Conservation (phyloP, 2,329 filamentous ascomycete genomes). For the Rhinocladiella mackenziei region DNA sequence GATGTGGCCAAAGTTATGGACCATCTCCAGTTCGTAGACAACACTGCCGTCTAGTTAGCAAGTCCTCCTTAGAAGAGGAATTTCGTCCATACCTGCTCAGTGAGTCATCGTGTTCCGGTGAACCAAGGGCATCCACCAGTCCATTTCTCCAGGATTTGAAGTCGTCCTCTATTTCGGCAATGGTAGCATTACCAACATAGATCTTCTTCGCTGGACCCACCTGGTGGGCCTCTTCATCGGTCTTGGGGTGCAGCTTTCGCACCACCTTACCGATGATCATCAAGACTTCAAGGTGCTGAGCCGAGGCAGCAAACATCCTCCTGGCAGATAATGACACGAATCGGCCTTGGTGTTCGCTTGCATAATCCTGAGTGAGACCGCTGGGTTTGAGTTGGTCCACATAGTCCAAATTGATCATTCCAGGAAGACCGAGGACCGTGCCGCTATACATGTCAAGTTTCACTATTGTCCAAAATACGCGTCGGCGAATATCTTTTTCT, state of each 20-base stretch:
- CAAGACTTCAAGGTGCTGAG: conserved; percentile 21
- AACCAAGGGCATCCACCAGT: conserved; percentile 9
- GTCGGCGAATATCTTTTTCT: conserved; percentile 11
- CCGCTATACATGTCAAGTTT: conserved; percentile 25
- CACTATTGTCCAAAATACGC: conserved; percentile 22
- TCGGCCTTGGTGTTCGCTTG: conserved; percentile 5
- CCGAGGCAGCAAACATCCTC: conserved; percentile 18
- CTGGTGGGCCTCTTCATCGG: conserved; percentile 11
- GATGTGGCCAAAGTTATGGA: conserved; percentile 27
- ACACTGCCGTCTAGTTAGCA: conserved; percentile 9
- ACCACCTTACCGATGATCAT: conserved; percentile 19
- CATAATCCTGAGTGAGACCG: conserved; percentile 11
- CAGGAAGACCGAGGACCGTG: conserved; percentile 19
- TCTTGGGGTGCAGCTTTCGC: conserved; percentile 19
- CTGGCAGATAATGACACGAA: conserved; percentile 9
- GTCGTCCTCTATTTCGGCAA: conserved; percentile 19
- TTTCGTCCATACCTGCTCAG: conserved; percentile 12
- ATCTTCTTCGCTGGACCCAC: conserved; percentile 11
- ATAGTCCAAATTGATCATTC: conserved; percentile 20
- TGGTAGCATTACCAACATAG: conserved; percentile 13
- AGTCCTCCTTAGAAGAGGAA: background rate
- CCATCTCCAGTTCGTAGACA: conserved; percentile 23
- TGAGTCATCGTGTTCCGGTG: conserved; percentile 1
- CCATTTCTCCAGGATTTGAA: conserved; percentile 20
- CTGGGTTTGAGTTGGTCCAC: conserved; percentile 20